Conservation (phyloP, 2,329 filamentous ascomycete genomes). For the Cladorrhinum sp. region DNA sequence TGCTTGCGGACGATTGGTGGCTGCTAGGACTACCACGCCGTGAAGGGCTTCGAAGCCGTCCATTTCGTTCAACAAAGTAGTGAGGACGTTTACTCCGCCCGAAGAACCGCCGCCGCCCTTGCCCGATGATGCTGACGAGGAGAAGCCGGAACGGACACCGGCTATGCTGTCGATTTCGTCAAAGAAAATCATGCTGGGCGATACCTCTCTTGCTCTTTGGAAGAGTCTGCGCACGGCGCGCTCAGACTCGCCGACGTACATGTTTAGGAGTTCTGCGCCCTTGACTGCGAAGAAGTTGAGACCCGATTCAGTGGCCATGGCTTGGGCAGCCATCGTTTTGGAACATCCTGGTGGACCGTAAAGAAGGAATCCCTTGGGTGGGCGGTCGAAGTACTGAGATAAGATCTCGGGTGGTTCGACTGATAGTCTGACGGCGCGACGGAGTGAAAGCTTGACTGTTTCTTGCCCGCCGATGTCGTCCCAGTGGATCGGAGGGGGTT, state of each 20-base stretch:
- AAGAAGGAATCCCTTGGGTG: conserved; percentile 78
- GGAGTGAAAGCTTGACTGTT: conserved; percentile 63
- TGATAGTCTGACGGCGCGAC: conserved; percentile 46
- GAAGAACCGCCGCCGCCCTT: conserved; percentile 39
- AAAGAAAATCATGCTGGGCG: conserved; percentile 92
- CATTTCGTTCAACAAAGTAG: conserved; percentile 90
- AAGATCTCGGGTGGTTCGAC: conserved; percentile 33
- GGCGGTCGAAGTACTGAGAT: conserved; percentile 44
- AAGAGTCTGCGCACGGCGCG: conserved; percentile 82
- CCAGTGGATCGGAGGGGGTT: conserved; percentile 84
- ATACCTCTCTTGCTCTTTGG: conserved; percentile 76
- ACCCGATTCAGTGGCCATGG: conserved; percentile 83
- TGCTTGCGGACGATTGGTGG: conserved; percentile 84
- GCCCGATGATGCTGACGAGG: conserved; percentile 27
- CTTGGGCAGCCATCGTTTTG: conserved; percentile 89
- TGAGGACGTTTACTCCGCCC: conserved; percentile 74
- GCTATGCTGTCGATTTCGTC: conserved; percentile 92
- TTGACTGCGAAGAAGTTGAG: conserved; percentile 95
- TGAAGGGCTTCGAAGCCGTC: conserved; percentile 85
- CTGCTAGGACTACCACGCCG: conserved; percentile 82
- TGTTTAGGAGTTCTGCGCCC: conserved; percentile 87
- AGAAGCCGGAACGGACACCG: conserved; percentile 47
- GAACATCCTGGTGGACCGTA: conserved; percentile 94
- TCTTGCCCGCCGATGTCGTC: conserved; percentile 83
- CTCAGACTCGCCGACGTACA: conserved; percentile 96